Conservation (phyloP, 495 filamentous ascomycete species). For the Aspergillus incahuasiensis region DNA sequence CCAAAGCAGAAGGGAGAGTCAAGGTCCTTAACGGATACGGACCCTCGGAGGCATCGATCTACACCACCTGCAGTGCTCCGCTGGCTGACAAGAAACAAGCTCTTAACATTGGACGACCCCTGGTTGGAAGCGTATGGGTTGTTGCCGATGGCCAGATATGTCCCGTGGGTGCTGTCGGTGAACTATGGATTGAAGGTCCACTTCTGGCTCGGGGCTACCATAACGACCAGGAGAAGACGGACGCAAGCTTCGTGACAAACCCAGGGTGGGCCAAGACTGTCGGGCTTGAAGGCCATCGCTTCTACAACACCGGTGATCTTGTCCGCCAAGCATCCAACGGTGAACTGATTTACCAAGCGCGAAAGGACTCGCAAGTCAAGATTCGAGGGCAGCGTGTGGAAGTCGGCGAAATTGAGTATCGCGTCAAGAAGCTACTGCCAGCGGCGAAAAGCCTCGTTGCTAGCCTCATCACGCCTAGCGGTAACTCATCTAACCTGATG, state of each 20-base stretch:
- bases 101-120: conserved; percentile 2
- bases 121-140: conserved; percentile 36
- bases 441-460: conserved; percentile 4
- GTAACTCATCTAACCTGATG: not conserved
- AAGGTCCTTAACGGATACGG: conserved; percentile 15
- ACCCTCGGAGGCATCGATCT: conserved; percentile 10
- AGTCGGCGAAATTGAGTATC: conserved; percentile 40
- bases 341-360: conserved; percentile 9
- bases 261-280: conserved; percentile 31
- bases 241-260: conserved; percentile 10
- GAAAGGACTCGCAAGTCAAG: conserved; percentile 44
- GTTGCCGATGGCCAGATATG: conserved; percentile 57
- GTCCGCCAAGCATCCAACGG: conserved; percentile 26
- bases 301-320: conserved; percentile 31
- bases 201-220: conserved; percentile 68
- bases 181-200: conserved; percentile 69
- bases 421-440: conserved; percentile 11
- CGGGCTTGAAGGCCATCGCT: conserved; percentile 8
- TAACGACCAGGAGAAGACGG: conserved; percentile 51
- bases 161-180: conserved; percentile 61
- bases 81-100: conserved; percentile 4
- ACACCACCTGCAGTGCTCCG: not conserved
- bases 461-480: not conserved
- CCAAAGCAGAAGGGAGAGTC: conserved; percentile 9
- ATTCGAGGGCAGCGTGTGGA: conserved; percentile 35